Percentiles rank a stretch among this genome's conserved stretches.
Conservation (phyloP, 2,329 filamentous ascomycete species). For the Chaetomium strumarium region DNA sequence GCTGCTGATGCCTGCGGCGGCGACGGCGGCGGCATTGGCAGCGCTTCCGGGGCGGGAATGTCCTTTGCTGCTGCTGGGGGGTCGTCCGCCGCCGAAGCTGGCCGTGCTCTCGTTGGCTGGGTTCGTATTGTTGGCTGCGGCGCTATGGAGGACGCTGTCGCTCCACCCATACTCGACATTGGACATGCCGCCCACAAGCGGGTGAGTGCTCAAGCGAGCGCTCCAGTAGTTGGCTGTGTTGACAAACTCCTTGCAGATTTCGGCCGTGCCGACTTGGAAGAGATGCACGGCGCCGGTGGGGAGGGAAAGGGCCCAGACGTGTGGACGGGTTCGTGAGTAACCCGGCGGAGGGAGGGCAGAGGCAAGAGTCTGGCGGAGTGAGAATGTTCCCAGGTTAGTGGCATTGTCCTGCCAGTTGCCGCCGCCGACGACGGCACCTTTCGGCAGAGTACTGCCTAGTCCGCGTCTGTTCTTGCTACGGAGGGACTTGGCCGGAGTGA, state of each 20-base stretch:
- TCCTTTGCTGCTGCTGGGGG: slow-evolving; percentile 31
- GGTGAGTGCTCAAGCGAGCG: slow-evolving; percentile 87
- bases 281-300: slow-evolving; percentile 92
- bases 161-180: slow-evolving; percentile 99
- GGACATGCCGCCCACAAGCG: slow-evolving; percentile 84
- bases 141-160: slow-evolving; percentile 66
- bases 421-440: slow-evolving; percentile 71
- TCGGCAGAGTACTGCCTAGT: slow-evolving; percentile 33
- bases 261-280: slow-evolving; percentile 94
- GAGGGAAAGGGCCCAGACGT: slow-evolving; percentile 90
- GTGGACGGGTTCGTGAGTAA: slow-evolving; percentile 81
- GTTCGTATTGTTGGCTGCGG: slow-evolving; percentile 51
- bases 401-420: slow-evolving; percentile 99
- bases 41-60: slow-evolving; percentile 47
- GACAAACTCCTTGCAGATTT: slow-evolving; percentile 93
- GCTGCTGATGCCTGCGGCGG: slow-evolving; percentile 8
- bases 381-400: slow-evolving; percentile 79
- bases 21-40: slow-evolving; percentile 29
- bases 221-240: slow-evolving; percentile 97
- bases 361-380: slow-evolving; percentile 84
- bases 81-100: slow-evolving; percentile 20
- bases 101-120: slow-evolving; percentile 28
- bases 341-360: slow-evolving; percentile 84
- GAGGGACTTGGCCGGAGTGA: slow-evolving; percentile 72
- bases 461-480: slow-evolving; percentile 57